Base-by-base conservation (phyloP, 1,139 yeast species). In the Diutina mesorugosa region DNA sequence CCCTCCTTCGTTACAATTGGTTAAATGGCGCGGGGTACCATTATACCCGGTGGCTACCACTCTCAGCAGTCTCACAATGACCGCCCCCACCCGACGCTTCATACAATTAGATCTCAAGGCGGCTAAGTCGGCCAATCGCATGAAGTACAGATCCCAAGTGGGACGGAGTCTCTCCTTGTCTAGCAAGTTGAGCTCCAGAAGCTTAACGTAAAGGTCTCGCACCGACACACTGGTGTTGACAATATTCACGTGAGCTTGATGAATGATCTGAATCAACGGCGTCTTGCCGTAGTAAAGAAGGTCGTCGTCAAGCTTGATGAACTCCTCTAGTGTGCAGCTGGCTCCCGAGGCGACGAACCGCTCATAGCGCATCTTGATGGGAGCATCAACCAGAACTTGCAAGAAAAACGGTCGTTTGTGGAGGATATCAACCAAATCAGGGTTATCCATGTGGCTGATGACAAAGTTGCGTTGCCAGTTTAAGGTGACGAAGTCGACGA, bases 11-110 rank as follows among this genome's bases (percentile, higher is more conserved):
- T 90, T 91, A 70, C 99, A 93, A 66, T 93, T 93, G 38, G 77
- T 74, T 64, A 90, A 71, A 59, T 91, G 90, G 50, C 97, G 78
- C 12, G 99, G 98, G 0, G 99, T 93, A 1, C 99, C 99, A 66
- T 93, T 93, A 69, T 95, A 93, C 0, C 99, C 99, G 0, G 99
- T 93, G 1, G 99, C 95, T 41, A 95, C 79, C 45, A 93, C 96
- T 57, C 97, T 74, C 55, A 82, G 83, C 57, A 89, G 95, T 56
- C 91, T 78, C 0, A 90, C 97, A 38, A 93, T 80, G 2, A 95
- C 98, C 69, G 98, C 91, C 0, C 99, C 99, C 1, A 93, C 99
- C 59, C 96, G 77, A 58, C 99, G 77, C 68, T 93, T 95, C 99
- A 93, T 95, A 72, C 99, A 95, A 64, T 93, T 95, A 45, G 95